Evolutionary conservation across 768 basidiomycete species (phyloP).

Genomic region (Paxillus involutus): DNA sequence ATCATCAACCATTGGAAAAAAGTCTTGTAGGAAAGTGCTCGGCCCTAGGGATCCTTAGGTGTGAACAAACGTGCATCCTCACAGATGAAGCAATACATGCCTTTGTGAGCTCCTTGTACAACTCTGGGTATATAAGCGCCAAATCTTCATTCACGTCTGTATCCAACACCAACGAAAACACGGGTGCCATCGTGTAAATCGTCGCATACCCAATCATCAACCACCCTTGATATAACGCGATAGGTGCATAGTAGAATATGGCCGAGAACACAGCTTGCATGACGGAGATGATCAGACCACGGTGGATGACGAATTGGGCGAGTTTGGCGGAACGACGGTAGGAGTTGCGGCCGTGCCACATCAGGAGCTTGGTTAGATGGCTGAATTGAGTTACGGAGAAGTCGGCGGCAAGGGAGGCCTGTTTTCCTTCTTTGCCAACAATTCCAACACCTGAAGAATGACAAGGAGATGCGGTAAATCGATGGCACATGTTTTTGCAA

Average conservation of each 20-base stretch:
- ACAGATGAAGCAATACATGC: slow-evolving; percentile 36
- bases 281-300: slow-evolving; percentile 93
- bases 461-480: background rate
- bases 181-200: slow-evolving; percentile 96
- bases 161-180: slow-evolving; percentile 96
- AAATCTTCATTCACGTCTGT: slow-evolving; percentile 94
- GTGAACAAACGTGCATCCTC: background rate
- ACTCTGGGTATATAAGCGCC: slow-evolving; percentile 92
- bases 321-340: slow-evolving; percentile 98
- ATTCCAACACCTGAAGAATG: slow-evolving; percentile 79
- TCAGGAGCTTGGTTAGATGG: slow-evolving; percentile 88
- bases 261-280: slow-evolving; percentile 97
- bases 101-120: slow-evolving; percentile 98
- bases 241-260: slow-evolving; percentile 93
- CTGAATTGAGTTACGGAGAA: slow-evolving; percentile 98
- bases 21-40: slow-evolving; percentile 93
- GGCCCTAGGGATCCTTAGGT: slow-evolving; percentile 57
- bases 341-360: slow-evolving; percentile 99
- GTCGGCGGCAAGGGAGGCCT: slow-evolving; percentile 98
- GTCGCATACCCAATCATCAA: slow-evolving; percentile 96
- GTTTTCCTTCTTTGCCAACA: slow-evolving; percentile 98
- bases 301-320: slow-evolving; percentile 97
- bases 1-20: slow-evolving; percentile 99
- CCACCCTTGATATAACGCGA: slow-evolving; percentile 98
- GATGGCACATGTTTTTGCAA: background rate